Evolutionary conservation across 306 rosid species (phyloP).

Genomic region (Cicer bijugum): DNA sequence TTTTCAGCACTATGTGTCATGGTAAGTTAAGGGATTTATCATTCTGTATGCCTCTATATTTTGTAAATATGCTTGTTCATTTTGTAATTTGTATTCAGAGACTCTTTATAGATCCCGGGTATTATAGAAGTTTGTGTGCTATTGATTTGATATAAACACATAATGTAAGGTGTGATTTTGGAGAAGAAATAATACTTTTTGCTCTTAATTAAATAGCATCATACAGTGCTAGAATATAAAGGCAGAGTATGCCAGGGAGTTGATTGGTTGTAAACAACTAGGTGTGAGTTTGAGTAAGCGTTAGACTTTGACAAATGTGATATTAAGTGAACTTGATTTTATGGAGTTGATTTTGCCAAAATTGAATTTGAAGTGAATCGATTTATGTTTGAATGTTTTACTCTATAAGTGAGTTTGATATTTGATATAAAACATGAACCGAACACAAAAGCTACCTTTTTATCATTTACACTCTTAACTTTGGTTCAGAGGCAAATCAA

Average conservation of each 20-base stretch:
- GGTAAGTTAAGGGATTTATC: slow-evolving; percentile 57
- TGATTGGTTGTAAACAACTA: neutral
- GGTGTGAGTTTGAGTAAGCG: neutral
- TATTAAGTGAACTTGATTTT: neutral
- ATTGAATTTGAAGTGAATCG: neutral
- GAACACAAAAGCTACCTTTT: neutral
- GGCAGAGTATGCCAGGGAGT: neutral
- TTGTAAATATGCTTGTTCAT: slow-evolving; percentile 10
- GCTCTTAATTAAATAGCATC: slow-evolving; percentile 13
- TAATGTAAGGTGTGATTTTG: slow-evolving; percentile 8
- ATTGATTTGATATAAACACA: slow-evolving; percentile 29
- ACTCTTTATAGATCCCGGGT: slow-evolving; percentile 25
- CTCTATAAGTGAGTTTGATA: neutral
- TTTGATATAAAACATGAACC: neutral
- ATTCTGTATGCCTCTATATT: slow-evolving; percentile 24
- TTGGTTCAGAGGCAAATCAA: neutral
- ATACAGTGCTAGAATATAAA: neutral
- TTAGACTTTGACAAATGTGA: neutral
- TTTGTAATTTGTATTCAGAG: slow-evolving; percentile 24
- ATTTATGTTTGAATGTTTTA: neutral
- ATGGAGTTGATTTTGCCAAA: neutral
- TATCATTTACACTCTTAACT: neutral
- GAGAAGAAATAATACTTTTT: slow-evolving; percentile 18
- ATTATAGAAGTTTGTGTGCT: slow-evolving; percentile 25
- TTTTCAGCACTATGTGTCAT: slow-evolving; percentile 81